Evolutionary conservation across 1,139 yeast genomes (phyloP).

Genomic region (Blastobotrys apis): DNA sequence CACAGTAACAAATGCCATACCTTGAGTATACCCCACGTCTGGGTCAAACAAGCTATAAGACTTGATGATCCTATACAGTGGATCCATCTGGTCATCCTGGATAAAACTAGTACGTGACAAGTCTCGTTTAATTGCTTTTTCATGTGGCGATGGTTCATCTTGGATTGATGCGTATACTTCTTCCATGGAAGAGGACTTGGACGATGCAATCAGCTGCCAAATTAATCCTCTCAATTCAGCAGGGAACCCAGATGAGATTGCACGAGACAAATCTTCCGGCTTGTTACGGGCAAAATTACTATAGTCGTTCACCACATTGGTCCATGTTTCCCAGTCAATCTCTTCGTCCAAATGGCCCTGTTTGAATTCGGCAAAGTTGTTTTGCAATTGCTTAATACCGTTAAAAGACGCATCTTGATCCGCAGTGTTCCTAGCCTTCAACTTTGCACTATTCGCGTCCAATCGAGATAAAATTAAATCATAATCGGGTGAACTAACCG

Average conservation of each 20-base stretch:
- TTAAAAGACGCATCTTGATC: slow-evolving; percentile 49
- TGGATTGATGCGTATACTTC: slow-evolving; percentile 58
- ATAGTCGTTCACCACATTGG: slow-evolving; percentile 70
- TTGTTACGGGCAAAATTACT: slow-evolving; percentile 57
- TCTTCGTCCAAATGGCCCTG: slow-evolving; percentile 28
- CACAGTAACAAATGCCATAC: slow-evolving; percentile 89
- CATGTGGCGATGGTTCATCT: slow-evolving; percentile 56
- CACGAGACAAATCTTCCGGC: slow-evolving; percentile 54
- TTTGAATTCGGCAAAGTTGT: slow-evolving; percentile 50
- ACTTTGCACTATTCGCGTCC: slow-evolving; percentile 46
- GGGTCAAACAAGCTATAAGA: slow-evolving; percentile 83
- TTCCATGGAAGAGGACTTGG: slow-evolving; percentile 69
- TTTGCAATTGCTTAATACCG: slow-evolving; percentile 59
- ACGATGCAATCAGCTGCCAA: slow-evolving; percentile 87
- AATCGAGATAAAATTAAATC: slow-evolving; percentile 47
- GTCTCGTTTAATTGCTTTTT: slow-evolving; percentile 75
- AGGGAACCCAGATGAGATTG: slow-evolving; percentile 77
- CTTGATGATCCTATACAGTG: slow-evolving; percentile 69
- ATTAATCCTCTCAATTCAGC: slow-evolving; percentile 78
- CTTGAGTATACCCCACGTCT: slow-evolving; percentile 96
- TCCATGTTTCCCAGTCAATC: slow-evolving; percentile 89
- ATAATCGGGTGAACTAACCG: slow-evolving; percentile 33
- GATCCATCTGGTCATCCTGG: slow-evolving; percentile 47
- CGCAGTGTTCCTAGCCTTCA: slow-evolving; percentile 33
- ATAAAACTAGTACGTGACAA: slow-evolving; percentile 80